Base-by-base conservation (phyloP, 73 alveolate genomes). In the Symbiodinium pilosum region DNA sequence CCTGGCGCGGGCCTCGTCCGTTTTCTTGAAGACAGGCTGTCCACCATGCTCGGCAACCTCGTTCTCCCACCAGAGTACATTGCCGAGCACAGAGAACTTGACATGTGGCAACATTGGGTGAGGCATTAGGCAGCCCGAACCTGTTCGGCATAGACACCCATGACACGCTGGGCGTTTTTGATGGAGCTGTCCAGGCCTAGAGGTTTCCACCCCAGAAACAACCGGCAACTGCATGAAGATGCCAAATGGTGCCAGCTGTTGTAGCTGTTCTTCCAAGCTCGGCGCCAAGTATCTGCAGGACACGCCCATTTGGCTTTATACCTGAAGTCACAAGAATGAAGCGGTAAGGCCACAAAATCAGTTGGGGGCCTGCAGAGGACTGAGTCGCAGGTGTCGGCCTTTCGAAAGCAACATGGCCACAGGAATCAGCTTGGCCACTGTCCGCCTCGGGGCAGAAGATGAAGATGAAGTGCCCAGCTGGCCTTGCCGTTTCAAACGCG, bases 131-230 rank as follows among this genome's bases (percentile, higher is more conserved):
- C n/a, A n/a, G 44, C 43, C n/a, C 2, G 11, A 39, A 81, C 85
- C 84, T 34, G 64, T 84, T 87, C 64, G 32, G 14, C 56, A 47
- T 87, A 87, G 86, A 59, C 43, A n/a, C 86, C 94, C 94, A 87
- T 87, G 43, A 87, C n/a, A 5, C 85, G 84, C 41, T 34, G 39
- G 32, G 85, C 84, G 39, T 54, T 87, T 68, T 87, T 87, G 68
- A 56, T 39, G 59, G 94, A 87, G 85, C 59, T 83, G 32, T 54
- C 94, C 41, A 87, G 32, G 42, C 94, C 94, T n/a, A n/a, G n/a
- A n/a, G n/a, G n/a, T n/a, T 87, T 47, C 38, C 7, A 44, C 1
- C 14, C 38, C 56, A 0, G 59, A 47, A 14, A 47, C 59, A 47
- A 47, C 6, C 59, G 59, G 14, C 73, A 54, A 54, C 32, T 24